phyloP scores from a whole-genome alignment of 23 red algal genomes.

The Gracilaria caudata region DNA sequence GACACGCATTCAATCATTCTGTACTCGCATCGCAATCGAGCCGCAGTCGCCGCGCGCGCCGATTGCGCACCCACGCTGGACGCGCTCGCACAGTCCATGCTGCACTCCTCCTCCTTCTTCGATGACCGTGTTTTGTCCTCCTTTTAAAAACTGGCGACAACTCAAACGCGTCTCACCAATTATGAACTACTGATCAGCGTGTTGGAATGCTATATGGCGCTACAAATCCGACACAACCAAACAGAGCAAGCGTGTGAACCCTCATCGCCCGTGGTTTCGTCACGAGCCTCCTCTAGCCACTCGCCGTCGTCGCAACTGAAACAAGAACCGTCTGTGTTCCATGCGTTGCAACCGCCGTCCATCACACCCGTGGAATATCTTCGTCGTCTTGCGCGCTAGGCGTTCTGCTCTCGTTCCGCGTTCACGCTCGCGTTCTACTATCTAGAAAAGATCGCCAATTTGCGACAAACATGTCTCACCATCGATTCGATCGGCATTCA shows the following conservation, averaged over 20 bases:
- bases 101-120: not conserved
- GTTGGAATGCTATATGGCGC: constrained; percentile 42
- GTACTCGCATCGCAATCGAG: not conserved
- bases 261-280: too few species aligned
- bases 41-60: not conserved
- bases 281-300: too few species aligned
- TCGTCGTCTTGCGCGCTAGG: constrained; percentile 32
- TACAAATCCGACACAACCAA: constrained; percentile 4
- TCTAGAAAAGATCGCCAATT: constrained; percentile 1
- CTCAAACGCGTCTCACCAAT: not conserved
- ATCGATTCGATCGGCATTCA: constrained; percentile 79
- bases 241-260: not conserved
- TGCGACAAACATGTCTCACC: not conserved
- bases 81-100: not conserved
- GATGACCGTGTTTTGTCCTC: not conserved
- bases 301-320: not conserved
- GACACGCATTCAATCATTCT: not conserved
- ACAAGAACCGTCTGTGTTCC: constrained; percentile 44
- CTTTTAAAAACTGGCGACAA: not conserved
- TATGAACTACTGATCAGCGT: constrained; percentile 36
- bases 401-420: constrained; percentile 57
- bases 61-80: not conserved
- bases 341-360: constrained; percentile 31
- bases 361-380: constrained; percentile 58
- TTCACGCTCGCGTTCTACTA: constrained; percentile 56